Percentiles rank a stretch among this genome's conserved stretches.
Conservation (phyloP, 2,329 filamentous ascomycete species). For the Neonectria faginata region DNA sequence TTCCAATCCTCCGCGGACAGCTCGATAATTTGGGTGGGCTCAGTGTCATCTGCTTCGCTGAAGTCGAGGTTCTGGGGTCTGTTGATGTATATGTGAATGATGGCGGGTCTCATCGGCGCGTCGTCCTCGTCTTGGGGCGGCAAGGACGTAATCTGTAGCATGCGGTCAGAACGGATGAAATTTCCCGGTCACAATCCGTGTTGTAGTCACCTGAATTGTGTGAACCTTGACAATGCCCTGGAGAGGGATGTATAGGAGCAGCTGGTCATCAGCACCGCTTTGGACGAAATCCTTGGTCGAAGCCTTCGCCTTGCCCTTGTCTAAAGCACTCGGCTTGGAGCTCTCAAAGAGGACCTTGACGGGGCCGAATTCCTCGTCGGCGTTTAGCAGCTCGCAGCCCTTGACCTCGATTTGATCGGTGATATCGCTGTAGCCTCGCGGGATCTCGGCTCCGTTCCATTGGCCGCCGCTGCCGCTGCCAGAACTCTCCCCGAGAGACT, state of each 20-base stretch:
- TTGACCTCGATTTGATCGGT: constrained; percentile 83
- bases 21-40: constrained; percentile 82
- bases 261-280: constrained; percentile 96
- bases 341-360: constrained; percentile 80
- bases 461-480: constrained; percentile 56
- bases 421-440: constrained; percentile 85
- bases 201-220: constrained; percentile 70
- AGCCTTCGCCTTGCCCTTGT: constrained; percentile 63
- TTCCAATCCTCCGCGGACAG: constrained; percentile 86
- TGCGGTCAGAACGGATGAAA: constrained; percentile 34
- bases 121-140: constrained; percentile 79
- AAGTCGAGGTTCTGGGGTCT: constrained; percentile 91
- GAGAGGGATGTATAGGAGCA: constrained; percentile 93
- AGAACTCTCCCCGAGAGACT: constrained; percentile 61
- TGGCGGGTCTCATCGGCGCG: constrained; percentile 81
- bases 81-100: constrained; percentile 89
- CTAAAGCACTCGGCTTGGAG: constrained; percentile 73
- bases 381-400: constrained; percentile 88
- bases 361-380: constrained; percentile 79
- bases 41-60: constrained; percentile 89
- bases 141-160: constrained; percentile 82
- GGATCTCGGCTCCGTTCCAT: constrained; percentile 82
- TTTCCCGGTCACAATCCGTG: neutral
- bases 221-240: constrained; percentile 90
- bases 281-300: constrained; percentile 83